Evolutionary conservation across 1,139 yeast species (phyloP), one percentile per base, ranked within the genome.

Genomic region (Kazachstania sp.): DNA sequence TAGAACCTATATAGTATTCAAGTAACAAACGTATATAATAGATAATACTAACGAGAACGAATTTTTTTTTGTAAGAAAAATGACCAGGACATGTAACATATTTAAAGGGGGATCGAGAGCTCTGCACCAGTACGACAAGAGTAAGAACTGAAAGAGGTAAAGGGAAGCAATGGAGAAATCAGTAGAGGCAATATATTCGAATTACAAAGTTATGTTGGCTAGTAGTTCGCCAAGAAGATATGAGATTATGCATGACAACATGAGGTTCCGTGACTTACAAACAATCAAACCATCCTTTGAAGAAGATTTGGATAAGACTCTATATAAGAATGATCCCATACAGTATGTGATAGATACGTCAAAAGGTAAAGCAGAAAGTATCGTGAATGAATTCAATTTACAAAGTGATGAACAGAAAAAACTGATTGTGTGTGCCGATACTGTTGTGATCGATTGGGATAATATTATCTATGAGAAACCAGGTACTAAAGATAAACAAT

Each of bases 171-270:
- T 13, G 6, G 28, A 7, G 36, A 16, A 32, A 18, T 32, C 3
- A 67, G 56, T 53, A 50, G 69, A 37, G 8, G 23, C 23, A 8
- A 43, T 43, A 23, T 37, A 37, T 32, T 23, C 35, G 69, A 48
- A 51, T 23, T 62, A 54, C 36, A 59, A 59, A 6, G 43, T 87
- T 23, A 70, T 87, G 2, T 71, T 92, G n/a, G 97, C 95, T 1
- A 86, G 96, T 1, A 75, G 85, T 1, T 88, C 97, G 0, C 94
- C 95, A 1, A 73, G 97, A 51, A 69, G 98, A 48, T 67, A 70
- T 46, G 86, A 85, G 50, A 83, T 92, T 20, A 61, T 92, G 35
- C 57, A 67, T 15, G 81, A 84, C 57, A 52, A 52, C 2, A 67
- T 90, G 55, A 87, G 88, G 0, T 67, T 90, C 44, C 49, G 65